Percentiles rank a stretch among this genome's conserved stretches.
Evolutionary conservation across 768 basidiomycete genomes (phyloP).

Genomic region (Russula dissimulans): DNA sequence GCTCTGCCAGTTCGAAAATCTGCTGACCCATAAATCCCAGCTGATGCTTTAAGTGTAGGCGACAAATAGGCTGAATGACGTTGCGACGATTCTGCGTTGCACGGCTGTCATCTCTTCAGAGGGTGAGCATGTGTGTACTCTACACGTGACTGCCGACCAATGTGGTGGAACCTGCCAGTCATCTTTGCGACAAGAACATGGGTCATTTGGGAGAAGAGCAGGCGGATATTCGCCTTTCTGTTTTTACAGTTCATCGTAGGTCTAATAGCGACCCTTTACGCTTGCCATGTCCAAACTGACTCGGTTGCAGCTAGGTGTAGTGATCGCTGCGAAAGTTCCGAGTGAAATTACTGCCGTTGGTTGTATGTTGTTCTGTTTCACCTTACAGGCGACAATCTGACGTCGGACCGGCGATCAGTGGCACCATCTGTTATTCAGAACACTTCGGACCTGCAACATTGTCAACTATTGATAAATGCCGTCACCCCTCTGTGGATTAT

Average conservation of each 20-base stretch:
- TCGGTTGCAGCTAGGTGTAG: not conserved
- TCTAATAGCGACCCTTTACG: not conserved
- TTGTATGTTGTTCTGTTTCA: not conserved
- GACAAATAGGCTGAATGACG: too few species aligned
- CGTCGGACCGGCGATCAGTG: not conserved
- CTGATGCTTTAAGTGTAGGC: too few species aligned
- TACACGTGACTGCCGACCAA: not conserved
- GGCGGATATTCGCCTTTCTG: conserved; percentile 5
- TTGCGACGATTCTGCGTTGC: too few species aligned
- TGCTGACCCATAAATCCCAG: too few species aligned
- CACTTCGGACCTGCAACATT: not conserved
- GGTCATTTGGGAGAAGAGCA: conserved; percentile 24
- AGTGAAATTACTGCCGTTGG: not conserved
- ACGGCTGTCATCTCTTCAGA: conserved; percentile 2
- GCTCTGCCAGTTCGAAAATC: not conserved
- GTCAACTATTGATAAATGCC: not conserved
- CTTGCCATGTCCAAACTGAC: not conserved
- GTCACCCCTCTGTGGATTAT: not conserved
- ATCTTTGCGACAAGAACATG: conserved; percentile 24
- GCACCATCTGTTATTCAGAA: not conserved
- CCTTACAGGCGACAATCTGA: not conserved
- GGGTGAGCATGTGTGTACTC: not conserved
- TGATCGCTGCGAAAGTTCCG: not conserved
- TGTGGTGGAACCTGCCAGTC: conserved; percentile 6
- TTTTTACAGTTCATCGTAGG: not conserved